phyloP scores from a whole-genome alignment of 2,329 filamentous ascomycete species.

The Fusarium sp. region DNA sequence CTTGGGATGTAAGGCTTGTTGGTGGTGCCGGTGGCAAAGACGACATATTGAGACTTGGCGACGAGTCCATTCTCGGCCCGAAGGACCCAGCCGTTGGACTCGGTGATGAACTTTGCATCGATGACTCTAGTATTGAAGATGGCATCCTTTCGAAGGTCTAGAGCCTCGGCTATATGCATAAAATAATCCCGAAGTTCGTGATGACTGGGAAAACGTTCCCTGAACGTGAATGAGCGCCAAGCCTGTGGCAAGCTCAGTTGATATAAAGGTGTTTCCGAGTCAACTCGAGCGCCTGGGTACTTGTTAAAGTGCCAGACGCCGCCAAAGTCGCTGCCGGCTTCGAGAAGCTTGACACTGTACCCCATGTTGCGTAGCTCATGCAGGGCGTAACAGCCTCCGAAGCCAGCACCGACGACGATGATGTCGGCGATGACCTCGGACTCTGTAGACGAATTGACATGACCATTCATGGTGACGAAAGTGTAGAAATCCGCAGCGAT shows the following conservation, averaged over 20 bases:
- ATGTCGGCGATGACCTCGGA: neutral
- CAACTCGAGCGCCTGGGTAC: slow-evolving; percentile 26
- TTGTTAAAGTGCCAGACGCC: slow-evolving; percentile 33
- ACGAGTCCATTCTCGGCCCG: neutral
- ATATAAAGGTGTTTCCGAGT: slow-evolving; percentile 24
- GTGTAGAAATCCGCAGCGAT: neutral
- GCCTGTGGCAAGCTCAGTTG: neutral
- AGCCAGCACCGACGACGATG: slow-evolving; percentile 24
- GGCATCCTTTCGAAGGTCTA: neutral
- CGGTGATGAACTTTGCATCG: neutral
- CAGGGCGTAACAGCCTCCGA: slow-evolving; percentile 17
- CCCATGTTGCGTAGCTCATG: slow-evolving; percentile 13
- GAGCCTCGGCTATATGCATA: neutral
- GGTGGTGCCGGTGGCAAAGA: slow-evolving; percentile 16
- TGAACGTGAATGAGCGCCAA: neutral
- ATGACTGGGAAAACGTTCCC: slow-evolving; percentile 15
- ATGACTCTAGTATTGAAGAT: neutral
- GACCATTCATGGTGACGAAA: neutral
- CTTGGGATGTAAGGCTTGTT: slow-evolving; percentile 10
- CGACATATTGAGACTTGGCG: slow-evolving; percentile 8
- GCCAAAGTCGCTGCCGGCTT: slow-evolving; percentile 24
- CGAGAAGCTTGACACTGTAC: slow-evolving; percentile 13
- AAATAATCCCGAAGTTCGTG: slow-evolving; percentile 3
- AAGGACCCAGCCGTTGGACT: neutral
- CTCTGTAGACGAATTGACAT: neutral